Percentiles rank a stretch among this genome's conserved stretches.
Evolutionary conservation across 2,329 filamentous ascomycete genomes (phyloP).

Genomic region (Talaromyces albobiverticillius): DNA sequence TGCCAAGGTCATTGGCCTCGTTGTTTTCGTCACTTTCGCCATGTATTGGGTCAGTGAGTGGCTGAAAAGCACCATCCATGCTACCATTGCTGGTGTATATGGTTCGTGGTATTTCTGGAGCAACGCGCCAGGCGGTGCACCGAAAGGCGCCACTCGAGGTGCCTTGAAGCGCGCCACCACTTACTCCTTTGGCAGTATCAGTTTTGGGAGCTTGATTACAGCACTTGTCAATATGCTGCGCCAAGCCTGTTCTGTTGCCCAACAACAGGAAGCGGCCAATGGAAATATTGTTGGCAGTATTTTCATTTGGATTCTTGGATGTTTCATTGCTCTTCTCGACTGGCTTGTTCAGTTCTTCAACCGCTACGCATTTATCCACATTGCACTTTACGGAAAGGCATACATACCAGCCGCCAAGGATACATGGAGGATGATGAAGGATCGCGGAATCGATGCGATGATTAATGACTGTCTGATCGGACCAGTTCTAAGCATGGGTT

Average conservation of each 20-base stretch:
- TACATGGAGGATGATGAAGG: conserved; percentile 87
- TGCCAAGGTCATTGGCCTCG: conserved; percentile 76
- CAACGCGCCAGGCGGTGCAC: conserved; percentile 61
- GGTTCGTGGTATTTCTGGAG: conserved; percentile 88
- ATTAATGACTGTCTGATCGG: conserved; percentile 84
- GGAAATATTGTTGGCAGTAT: conserved; percentile 68
- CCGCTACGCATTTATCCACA: conserved; percentile 87
- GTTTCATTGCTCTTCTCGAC: conserved; percentile 72
- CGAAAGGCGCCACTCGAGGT: conserved; percentile 76
- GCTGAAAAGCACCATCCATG: conserved; percentile 90
- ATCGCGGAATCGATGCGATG: conserved; percentile 85
- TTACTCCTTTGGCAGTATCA: conserved; percentile 90
- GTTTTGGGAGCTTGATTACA: conserved; percentile 78
- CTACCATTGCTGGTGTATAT: conserved; percentile 82
- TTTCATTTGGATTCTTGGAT: conserved; percentile 72
- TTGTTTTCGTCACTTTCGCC: conserved; percentile 85
- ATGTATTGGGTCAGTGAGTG: conserved; percentile 94
- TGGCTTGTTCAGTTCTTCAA: conserved; percentile 90
- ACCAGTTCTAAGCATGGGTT: conserved; percentile 70
- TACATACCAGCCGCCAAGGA: conserved; percentile 86
- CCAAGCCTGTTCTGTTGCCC: conserved; percentile 77
- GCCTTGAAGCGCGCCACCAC: conserved; percentile 78
- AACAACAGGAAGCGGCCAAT: conserved; percentile 59
- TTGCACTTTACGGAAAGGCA: conserved; percentile 85
- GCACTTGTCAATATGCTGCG: conserved; percentile 83